These are phyloP conservation scores for Ophiocordyceps unilateralis DNA, from an alignment of 2,329 filamentous ascomycete genomes.

Conservation along the genomic window DNA sequence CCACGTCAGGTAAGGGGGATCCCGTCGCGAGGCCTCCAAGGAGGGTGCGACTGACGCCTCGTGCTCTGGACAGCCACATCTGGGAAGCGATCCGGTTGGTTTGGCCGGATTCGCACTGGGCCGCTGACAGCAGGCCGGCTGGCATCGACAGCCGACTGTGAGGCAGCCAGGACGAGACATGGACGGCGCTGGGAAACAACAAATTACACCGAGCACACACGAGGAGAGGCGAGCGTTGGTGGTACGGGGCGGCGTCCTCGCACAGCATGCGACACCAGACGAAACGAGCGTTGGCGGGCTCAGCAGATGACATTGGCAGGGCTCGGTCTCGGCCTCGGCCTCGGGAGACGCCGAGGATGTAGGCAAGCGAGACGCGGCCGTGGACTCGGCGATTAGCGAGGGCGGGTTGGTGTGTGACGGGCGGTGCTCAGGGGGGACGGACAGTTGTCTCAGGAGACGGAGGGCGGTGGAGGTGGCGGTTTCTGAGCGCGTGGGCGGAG, in stretches of 20 bases:
- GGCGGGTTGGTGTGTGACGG: conserved; percentile 1
- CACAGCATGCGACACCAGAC: not conserved
- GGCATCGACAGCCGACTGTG: conserved; percentile 67
- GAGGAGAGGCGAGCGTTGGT: not conserved
- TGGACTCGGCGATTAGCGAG: conserved; percentile 4
- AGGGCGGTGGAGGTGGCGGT: not conserved
- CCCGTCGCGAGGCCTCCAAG: conserved; percentile 1
- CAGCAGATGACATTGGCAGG: not conserved
- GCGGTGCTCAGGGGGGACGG: no score
- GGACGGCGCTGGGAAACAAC: not conserved
- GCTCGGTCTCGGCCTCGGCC: not conserved
- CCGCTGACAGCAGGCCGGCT: conserved; percentile 49
- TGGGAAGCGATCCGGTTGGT: conserved; percentile 85
- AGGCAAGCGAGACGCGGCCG: conserved; percentile 1
- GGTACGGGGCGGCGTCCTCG: not conserved
- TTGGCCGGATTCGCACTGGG: conserved; percentile 83
- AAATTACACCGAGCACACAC: not conserved
- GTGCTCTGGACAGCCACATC: conserved; percentile 46
- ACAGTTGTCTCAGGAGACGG: not conserved
- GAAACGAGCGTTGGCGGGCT: not conserved
- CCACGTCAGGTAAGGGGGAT: conserved; percentile 54
- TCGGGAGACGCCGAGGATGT: conserved; percentile 1
- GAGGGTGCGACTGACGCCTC: conserved; percentile 12
- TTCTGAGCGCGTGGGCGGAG: no score
- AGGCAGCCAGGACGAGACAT: no score